Base-by-base conservation (phyloP, 1,284 basidiomycete species). In the Sporisorium exsertum region DNA sequence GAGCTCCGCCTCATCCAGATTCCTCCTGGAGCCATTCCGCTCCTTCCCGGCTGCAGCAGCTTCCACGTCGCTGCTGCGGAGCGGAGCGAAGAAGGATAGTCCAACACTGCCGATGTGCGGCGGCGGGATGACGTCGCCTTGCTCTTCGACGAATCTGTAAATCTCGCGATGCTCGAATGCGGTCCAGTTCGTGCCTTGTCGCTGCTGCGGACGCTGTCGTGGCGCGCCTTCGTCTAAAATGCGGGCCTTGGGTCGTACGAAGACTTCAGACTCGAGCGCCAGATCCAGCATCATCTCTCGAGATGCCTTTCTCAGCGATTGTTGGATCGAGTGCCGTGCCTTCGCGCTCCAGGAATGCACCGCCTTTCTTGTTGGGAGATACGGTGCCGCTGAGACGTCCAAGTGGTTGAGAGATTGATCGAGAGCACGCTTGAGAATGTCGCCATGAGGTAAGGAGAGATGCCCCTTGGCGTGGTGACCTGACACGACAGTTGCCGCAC, bases 181-280 rank as follows among this genome's bases (percentile, higher is more conserved):
- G 0, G 72, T 75, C 72, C 72, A 75, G 16, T 75, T 75, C 29
- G 72, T 75, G 1, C 62, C 64, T 18, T 55, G 60, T 22, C 72
- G 62, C 26, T 59, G 51, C 35, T 63, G 59, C 9, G 60, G 60
- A 10, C 66, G 49, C n/a, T 66, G 64, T 18, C 51, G 60, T 16
- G 64, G 56, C 5, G 62, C 67, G 7, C 67, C 72, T 29, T 59
- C 57, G 50, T 75, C 72, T 13, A 75, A 26, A 9, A 71, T 43
- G 22, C 67, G 60, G 12, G 56, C 67, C 24, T 57, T 65, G 20
- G 67, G 63, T 18, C 67, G 59, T 1, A 71, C 52, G 40, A 70
- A 75, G 24, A 68, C n/a, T 20, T 66, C 63, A 7, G 56, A 10
- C 46, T 75, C 67, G 26, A 75, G 64, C 7, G 52, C 58, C 20